Conservation (phyloP, 495 filamentous ascomycete species). For the Stereocaulon alpinum region DNA sequence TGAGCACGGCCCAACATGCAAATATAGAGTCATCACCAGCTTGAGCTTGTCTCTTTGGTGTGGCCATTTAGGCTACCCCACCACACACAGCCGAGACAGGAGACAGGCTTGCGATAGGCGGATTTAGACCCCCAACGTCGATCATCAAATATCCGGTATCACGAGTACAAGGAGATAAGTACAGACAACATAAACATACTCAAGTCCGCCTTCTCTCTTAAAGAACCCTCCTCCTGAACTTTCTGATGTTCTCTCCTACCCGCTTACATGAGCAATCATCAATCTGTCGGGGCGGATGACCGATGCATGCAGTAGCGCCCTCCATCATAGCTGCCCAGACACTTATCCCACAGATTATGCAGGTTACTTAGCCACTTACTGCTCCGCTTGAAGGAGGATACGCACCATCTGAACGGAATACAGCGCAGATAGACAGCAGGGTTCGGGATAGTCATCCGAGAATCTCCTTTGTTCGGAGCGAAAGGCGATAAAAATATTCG, state of each 20-base stretch:
- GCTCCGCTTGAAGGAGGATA: neutral
- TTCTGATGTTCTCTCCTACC: neutral
- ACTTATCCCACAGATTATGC: neutral
- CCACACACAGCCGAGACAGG: neutral
- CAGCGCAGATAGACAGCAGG: neutral
- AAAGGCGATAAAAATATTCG: neutral
- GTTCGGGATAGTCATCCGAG: neutral
- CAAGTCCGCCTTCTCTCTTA: neutral
- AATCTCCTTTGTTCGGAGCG: neutral
- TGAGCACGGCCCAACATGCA: neutral
- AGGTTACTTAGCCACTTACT: neutral
- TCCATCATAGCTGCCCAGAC: neutral
- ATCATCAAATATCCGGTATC: constrained; percentile 6
- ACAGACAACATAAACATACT: neutral
- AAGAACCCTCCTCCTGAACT: neutral
- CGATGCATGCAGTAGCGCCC: constrained; percentile 7
- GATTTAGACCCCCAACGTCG: too few relatives aligned
- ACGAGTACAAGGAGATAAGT: neutral
- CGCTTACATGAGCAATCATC: constrained; percentile 5
- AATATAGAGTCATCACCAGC: neutral
- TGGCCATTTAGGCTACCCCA: neutral
- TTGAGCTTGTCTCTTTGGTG: neutral
- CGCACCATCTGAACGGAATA: neutral
- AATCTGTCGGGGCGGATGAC: constrained; percentile 5
- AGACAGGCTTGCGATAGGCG: neutral